phyloP scores from a whole-genome alignment of 2,329 filamentous ascomycete species.

The Paecilomyces fulvus region DNA sequence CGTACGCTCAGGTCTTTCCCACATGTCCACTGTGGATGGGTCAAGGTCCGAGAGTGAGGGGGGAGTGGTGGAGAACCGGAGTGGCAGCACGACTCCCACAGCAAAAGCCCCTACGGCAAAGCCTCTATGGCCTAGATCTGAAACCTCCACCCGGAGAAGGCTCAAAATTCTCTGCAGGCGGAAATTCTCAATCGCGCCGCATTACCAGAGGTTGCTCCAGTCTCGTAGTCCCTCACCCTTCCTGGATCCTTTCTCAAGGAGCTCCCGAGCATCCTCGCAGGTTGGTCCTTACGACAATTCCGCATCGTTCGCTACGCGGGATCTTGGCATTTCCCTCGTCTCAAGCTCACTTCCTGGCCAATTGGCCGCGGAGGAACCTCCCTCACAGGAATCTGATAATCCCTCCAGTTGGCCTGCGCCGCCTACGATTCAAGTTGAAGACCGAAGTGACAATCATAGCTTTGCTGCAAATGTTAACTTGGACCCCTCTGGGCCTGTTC shows the following conservation, averaged over 20 bases:
- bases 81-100: constrained; percentile 42
- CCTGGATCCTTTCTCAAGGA: constrained; percentile 27
- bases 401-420: constrained; percentile 29
- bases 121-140: constrained; percentile 47
- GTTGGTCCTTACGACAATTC: constrained; percentile 16
- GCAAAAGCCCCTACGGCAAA: constrained; percentile 22
- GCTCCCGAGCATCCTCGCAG: constrained; percentile 18
- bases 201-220: constrained; percentile 55
- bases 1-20: background rate
- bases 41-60: constrained; percentile 3
- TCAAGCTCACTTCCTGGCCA: constrained; percentile 31
- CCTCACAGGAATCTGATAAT: constrained; percentile 16
- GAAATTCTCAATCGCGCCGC: constrained; percentile 54
- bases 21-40: background rate
- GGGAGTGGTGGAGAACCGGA: constrained; percentile 38
- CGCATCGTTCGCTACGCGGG: constrained; percentile 34
- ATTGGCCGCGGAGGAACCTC: constrained; percentile 21
- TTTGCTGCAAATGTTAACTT: constrained; percentile 5
- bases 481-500: constrained; percentile 19
- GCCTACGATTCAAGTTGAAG: background rate
- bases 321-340: constrained; percentile 37
- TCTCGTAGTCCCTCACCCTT: constrained; percentile 54
- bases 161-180: constrained; percentile 53
- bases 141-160: constrained; percentile 50
- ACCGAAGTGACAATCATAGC: background rate